These are phyloP conservation scores for Arctostaphylos glauca DNA, from an alignment of 148 eudicot species.

Conservation along the genomic window DNA sequence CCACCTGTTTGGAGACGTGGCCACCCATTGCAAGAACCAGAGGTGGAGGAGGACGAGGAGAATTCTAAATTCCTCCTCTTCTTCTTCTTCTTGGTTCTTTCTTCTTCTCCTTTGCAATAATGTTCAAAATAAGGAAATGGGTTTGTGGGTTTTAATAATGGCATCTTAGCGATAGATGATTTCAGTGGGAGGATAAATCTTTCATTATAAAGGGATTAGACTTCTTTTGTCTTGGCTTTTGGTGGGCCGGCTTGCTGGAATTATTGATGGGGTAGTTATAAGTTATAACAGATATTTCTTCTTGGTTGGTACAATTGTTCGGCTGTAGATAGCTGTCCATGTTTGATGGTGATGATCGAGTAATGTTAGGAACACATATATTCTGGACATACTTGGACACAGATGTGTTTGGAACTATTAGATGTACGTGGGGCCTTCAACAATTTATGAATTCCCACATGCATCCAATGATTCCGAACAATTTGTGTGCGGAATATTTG, in stretches of 20 bases:
- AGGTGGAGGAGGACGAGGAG: slow-evolving; percentile 4
- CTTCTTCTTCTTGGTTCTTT: slow-evolving; percentile 7
- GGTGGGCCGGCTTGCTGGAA: slow-evolving; percentile 27
- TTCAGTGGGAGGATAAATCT: background rate
- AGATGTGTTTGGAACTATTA: too few relatives aligned
- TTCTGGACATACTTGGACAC: too few relatives aligned
- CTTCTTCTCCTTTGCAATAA: background rate
- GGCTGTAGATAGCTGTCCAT: slow-evolving; percentile 23
- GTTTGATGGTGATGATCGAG: background rate
- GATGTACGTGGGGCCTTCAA: too few relatives aligned
- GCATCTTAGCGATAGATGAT: slow-evolving; percentile 9
- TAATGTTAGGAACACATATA: too few relatives aligned
- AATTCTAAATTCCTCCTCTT: slow-evolving; percentile 5
- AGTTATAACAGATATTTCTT: slow-evolving; percentile 19
- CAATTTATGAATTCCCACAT: too few relatives aligned
- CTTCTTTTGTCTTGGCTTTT: slow-evolving; percentile 14
- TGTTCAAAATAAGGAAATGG: background rate
- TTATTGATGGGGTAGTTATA: slow-evolving; percentile 27
- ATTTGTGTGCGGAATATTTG: too few relatives aligned
- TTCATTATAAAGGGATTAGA: background rate
- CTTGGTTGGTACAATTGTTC: slow-evolving; percentile 39
- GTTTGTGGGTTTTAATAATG: slow-evolving; percentile 17
- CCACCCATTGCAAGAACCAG: slow-evolving; percentile 56
- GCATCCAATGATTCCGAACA: too few relatives aligned
- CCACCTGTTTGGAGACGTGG: slow-evolving; percentile 54